These are phyloP conservation scores for Talaromyces amestolkiae DNA, from an alignment of 2,329 filamentous ascomycete genomes.

Conservation along the genomic window DNA sequence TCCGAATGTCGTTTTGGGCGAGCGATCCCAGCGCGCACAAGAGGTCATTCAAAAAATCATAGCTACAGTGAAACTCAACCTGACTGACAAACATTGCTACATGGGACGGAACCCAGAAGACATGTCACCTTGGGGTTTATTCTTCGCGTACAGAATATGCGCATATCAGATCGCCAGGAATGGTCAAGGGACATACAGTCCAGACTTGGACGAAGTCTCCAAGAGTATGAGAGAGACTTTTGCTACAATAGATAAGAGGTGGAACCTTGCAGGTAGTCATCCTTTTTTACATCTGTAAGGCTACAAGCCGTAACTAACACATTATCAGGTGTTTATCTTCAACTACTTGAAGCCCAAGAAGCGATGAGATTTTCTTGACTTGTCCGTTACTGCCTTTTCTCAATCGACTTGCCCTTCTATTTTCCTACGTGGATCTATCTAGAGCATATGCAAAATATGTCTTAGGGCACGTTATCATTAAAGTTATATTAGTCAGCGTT, in stretches of 20 bases:
- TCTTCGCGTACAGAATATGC: slow-evolving; percentile 26
- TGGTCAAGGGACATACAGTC: background rate
- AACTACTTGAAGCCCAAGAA: slow-evolving; percentile 8
- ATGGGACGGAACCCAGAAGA: slow-evolving; percentile 23
- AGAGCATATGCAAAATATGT: no score
- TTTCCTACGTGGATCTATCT: no score
- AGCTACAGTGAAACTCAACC: slow-evolving; percentile 17
- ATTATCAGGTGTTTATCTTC: slow-evolving; percentile 4
- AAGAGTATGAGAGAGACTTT: slow-evolving; percentile 5
- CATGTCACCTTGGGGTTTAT: slow-evolving; percentile 26
- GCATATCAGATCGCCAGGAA: slow-evolving; percentile 15
- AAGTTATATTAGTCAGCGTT: no score
- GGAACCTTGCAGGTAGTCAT: slow-evolving; percentile 12
- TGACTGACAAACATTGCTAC: slow-evolving; percentile 23
- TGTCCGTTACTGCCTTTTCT: background rate
- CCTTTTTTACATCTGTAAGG: background rate
- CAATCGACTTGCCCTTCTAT: no score
- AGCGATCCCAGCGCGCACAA: background rate
- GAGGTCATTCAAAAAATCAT: slow-evolving; percentile 7
- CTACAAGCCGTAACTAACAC: background rate
- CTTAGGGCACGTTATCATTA: no score
- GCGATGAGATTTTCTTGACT: background rate
- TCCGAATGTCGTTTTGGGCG: background rate
- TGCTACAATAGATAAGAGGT: slow-evolving; percentile 4
- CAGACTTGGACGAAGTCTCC: background rate